Evolutionary conservation across 345 rosid species (phyloP), one percentile per base, ranked within the genome.

Genomic region (Clausena lansium): DNA sequence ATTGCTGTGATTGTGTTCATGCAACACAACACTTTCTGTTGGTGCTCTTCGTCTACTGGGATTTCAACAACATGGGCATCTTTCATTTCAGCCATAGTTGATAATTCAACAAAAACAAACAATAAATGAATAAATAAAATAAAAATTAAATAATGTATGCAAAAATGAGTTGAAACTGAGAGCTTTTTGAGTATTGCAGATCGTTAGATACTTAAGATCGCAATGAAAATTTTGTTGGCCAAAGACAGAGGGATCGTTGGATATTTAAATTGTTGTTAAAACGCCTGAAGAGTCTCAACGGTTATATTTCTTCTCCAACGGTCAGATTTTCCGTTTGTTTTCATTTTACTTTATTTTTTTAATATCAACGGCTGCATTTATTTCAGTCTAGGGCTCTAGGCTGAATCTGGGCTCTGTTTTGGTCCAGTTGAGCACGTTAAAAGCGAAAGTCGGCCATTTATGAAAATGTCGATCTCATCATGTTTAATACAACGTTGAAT

Each of bases 61-160:
- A 94, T 94, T 84, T 90, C 95, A 45, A 96, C 94, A 7, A 96
- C 76, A n/a, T 92, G 98, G 79, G 92, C 74, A 73, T 83, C 94
- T 82, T 85, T 89, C 82, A 78, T 71, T 80, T 82, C 89, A 2
- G 90, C 89, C 95, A 91, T 91, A 4, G 19, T 22, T 35, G 27
- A 72, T 47, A 41, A 33, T n/a, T 47, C 38, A 64, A 6, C 50
- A 50, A 5, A 30, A 4, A 35, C 28, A 17, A 70, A 4, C 33
- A 32, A 71, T 1, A 35, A 45, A n/a, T 4, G 47, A 76, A 65
- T 4, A 25, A 82, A 54, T 4, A 27, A 30, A 7, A 39, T 30
- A 47, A 79, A 55, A 32, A 32, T 59, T 4, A 24, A 11, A 25
- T 62, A 77, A 24, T 9, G 41, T 57, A 28, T 57, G 71, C 55